Evolutionary conservation across 2,329 filamentous ascomycete species (phyloP).

Genomic region (Basipetospora chlamydospora): DNA sequence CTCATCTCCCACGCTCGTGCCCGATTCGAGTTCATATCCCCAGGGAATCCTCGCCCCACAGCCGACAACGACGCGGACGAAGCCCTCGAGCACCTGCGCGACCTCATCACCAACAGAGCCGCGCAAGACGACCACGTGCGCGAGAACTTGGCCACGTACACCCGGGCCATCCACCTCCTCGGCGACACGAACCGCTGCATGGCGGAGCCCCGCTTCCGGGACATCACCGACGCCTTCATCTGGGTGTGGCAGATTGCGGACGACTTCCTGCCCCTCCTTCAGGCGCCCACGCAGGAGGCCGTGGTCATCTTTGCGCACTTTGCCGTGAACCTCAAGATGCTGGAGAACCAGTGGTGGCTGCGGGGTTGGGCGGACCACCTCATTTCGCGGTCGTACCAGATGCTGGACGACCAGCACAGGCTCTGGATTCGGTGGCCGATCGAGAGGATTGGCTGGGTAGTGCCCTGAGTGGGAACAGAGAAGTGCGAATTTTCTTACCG

Average conservation of each 20-base stretch:
- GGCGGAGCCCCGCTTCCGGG: conserved; percentile 10
- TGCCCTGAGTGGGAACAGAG: conserved; percentile 8
- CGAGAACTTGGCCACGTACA: conserved; percentile 17
- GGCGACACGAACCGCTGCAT: background rate
- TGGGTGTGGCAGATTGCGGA: conserved; percentile 23
- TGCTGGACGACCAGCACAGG: conserved; percentile 22
- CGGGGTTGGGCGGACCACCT: conserved; percentile 20
- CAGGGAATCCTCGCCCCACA: background rate
- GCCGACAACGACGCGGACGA: background rate
- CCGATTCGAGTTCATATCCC: background rate
- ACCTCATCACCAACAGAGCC: background rate
- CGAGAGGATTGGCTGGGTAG: conserved; percentile 12
- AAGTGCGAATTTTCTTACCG: no score
- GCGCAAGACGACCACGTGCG: background rate
- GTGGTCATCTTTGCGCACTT: conserved; percentile 22
- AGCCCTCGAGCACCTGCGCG: background rate
- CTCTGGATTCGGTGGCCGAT: conserved; percentile 15
- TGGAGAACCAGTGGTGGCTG: conserved; percentile 21
- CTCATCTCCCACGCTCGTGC: background rate
- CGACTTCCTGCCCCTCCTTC: conserved; percentile 21
- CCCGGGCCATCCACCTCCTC: conserved; percentile 18
- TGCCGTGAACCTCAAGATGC: conserved; percentile 17
- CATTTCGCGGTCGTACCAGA: conserved; percentile 15
- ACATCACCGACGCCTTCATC: conserved; percentile 23
- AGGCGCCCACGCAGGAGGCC: conserved; percentile 14